Conservation (phyloP, 306 rosid genomes). For the Rosa chinensis region DNA sequence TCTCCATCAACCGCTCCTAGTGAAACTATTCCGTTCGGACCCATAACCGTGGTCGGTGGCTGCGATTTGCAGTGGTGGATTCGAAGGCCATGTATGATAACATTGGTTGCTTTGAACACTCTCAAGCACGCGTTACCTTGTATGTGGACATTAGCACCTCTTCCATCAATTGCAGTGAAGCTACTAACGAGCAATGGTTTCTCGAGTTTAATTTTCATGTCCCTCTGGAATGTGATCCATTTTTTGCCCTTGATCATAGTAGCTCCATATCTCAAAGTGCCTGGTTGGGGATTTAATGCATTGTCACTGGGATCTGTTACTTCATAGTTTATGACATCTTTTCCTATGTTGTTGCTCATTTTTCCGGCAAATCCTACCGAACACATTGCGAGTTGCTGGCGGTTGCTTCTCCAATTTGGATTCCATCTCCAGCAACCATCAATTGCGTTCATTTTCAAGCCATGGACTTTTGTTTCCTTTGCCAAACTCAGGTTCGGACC, state of each 20-base stretch:
- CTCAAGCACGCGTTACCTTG: conserved; percentile 40
- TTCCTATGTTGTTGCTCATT: conserved; percentile 43
- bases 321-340: conserved; percentile 20
- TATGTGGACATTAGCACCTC: conserved; percentile 41
- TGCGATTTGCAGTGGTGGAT: conserved; percentile 48
- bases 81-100: conserved; percentile 43
- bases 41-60: conserved; percentile 28
- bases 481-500: not conserved
- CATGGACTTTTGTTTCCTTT: not conserved
- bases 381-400: conserved; percentile 41
- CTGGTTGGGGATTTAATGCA: conserved; percentile 35
- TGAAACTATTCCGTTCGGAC: conserved; percentile 17
- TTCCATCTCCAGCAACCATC: conserved; percentile 48
- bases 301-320: conserved; percentile 44
- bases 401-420: conserved; percentile 39
- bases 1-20: conserved; percentile 44
- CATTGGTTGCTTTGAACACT: conserved; percentile 29
- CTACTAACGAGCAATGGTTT: conserved; percentile 44
- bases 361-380: conserved; percentile 44
- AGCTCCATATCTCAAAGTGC: conserved; percentile 41
- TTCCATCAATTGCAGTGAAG: conserved; percentile 47
- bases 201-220: conserved; percentile 37
- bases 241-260: conserved; percentile 37
- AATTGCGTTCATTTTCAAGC: conserved; percentile 29
- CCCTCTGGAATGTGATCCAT: conserved; percentile 43